Evolutionary conservation across 176 grass and related monocot species (phyloP).

Genomic region (Oryza longistaminata): DNA sequence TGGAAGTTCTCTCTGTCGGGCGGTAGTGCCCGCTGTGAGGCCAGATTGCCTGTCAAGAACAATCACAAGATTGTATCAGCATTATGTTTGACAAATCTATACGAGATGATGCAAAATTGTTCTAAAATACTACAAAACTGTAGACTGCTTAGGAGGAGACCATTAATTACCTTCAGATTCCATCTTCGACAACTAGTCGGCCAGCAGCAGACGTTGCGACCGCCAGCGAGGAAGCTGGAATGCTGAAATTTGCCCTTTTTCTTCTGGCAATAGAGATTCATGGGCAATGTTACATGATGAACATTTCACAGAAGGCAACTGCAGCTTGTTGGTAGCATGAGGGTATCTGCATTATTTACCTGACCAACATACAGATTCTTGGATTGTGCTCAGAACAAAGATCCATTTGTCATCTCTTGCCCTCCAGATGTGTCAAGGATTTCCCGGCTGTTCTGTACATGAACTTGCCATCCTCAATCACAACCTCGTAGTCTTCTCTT

Average conservation of each 20-base stretch:
- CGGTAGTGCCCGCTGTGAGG: slow-evolving; percentile 91
- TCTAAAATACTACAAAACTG: not conserved
- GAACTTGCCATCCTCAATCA: slow-evolving; percentile 73
- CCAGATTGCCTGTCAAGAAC: slow-evolving; percentile 72
- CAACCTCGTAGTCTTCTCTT: slow-evolving; percentile 83
- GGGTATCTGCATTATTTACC: slow-evolving; percentile 53
- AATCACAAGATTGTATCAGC: slow-evolving; percentile 4
- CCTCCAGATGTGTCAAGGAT: slow-evolving; percentile 56
- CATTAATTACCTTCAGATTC: slow-evolving; percentile 69
- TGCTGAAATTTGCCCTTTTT: slow-evolving; percentile 96
- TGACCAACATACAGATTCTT: slow-evolving; percentile 80
- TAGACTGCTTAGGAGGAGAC: not conserved
- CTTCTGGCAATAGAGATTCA: slow-evolving; percentile 67
- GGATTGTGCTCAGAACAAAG: slow-evolving; percentile 92
- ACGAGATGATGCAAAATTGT: not conserved
- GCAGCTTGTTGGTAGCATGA: not conserved
- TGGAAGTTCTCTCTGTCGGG: slow-evolving; percentile 90
- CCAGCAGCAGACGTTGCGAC: slow-evolving; percentile 90
- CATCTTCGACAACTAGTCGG: slow-evolving; percentile 74
- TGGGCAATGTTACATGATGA: slow-evolving; percentile 13
- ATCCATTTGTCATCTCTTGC: slow-evolving; percentile 76
- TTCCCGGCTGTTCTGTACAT: slow-evolving; percentile 70
- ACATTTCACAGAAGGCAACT: not conserved
- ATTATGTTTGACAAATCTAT: not conserved
- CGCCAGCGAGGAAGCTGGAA: slow-evolving; percentile 94